These are phyloP conservation scores for Nicotiana tabacum DNA, from an alignment of 257 asterid genomes.

Conservation along the genomic window DNA sequence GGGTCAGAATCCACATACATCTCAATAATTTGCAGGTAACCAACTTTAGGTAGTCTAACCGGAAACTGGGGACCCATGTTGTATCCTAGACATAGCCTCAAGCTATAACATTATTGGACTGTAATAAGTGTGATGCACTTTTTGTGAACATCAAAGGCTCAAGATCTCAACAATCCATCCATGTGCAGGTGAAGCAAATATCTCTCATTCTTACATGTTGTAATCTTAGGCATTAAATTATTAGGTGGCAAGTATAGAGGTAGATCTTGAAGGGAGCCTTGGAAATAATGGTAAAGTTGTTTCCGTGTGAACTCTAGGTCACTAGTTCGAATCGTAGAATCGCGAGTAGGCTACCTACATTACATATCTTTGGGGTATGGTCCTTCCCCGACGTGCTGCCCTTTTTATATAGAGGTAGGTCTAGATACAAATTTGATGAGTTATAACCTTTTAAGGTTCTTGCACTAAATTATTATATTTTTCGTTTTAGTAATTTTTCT, in stretches of 20 bases:
- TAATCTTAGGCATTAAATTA: not conserved
- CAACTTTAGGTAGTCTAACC: slow-evolving; percentile 34
- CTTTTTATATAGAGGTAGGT: not conserved
- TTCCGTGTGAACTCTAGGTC: too few species aligned
- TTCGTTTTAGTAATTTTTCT: too few species aligned
- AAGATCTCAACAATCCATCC: slow-evolving; percentile 9
- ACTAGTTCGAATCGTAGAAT: too few species aligned
- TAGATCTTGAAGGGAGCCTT: not conserved
- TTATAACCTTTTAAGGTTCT: too few species aligned
- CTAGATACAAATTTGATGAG: not conserved
- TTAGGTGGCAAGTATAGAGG: not conserved
- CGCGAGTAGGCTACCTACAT: too few species aligned
- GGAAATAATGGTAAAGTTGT: too few species aligned
- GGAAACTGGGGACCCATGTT: slow-evolving; percentile 32
- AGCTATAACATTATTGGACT: slow-evolving; percentile 4
- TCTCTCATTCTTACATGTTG: not conserved
- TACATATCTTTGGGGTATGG: too few species aligned
- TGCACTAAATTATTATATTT: too few species aligned
- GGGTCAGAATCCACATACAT: slow-evolving; percentile 11
- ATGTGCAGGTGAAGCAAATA: not conserved
- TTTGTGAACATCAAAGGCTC: slow-evolving; percentile 5
- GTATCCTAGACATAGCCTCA: slow-evolving; percentile 16
- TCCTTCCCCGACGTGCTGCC: too few species aligned
- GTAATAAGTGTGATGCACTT: not conserved
- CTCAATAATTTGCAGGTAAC: slow-evolving; percentile 28